Evolutionary conservation across 2,329 filamentous ascomycete species (phyloP).

Genomic region (Mycosphaerella arachidis): DNA sequence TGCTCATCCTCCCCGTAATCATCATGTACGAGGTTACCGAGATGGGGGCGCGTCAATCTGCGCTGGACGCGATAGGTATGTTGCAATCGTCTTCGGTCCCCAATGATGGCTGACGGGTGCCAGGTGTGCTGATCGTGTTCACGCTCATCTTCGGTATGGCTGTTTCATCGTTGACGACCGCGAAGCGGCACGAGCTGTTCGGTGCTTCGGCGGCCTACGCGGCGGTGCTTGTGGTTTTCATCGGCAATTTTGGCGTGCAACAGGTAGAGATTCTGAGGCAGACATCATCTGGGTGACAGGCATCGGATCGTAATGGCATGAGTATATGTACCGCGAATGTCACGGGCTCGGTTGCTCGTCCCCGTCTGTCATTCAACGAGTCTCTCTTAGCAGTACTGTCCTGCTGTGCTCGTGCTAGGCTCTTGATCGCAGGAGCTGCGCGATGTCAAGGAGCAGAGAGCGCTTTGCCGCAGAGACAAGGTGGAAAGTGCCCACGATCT

Average conservation of each 20-base stretch:
- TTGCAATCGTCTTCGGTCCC: too few species aligned
- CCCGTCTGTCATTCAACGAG: too few species aligned
- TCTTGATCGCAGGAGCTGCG: background rate
- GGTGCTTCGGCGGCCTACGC: constrained; percentile 25
- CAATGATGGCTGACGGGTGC: background rate
- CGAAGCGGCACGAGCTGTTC: constrained; percentile 25
- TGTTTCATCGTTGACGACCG: constrained; percentile 21
- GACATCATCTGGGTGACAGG: background rate
- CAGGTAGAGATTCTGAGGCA: background rate
- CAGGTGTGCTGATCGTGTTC: constrained; percentile 37
- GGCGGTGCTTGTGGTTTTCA: constrained; percentile 27
- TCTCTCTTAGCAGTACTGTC: too few species aligned
- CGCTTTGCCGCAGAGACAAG: background rate
- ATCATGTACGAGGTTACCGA: constrained; percentile 38
- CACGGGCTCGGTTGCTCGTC: background rate
- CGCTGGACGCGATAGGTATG: constrained; percentile 38
- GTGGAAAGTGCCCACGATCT: background rate
- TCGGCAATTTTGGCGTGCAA: constrained; percentile 21
- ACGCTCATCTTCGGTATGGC: constrained; percentile 31
- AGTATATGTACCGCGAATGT: background rate
- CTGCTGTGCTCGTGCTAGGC: too few species aligned
- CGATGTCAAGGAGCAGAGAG: background rate
- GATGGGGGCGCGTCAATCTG: constrained; percentile 25
- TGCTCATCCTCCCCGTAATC: constrained; percentile 40
- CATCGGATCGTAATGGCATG: background rate